Evolutionary conservation across 352 stramenopile species (phyloP).

Genomic region (Nannochloropsis limnetica): DNA sequence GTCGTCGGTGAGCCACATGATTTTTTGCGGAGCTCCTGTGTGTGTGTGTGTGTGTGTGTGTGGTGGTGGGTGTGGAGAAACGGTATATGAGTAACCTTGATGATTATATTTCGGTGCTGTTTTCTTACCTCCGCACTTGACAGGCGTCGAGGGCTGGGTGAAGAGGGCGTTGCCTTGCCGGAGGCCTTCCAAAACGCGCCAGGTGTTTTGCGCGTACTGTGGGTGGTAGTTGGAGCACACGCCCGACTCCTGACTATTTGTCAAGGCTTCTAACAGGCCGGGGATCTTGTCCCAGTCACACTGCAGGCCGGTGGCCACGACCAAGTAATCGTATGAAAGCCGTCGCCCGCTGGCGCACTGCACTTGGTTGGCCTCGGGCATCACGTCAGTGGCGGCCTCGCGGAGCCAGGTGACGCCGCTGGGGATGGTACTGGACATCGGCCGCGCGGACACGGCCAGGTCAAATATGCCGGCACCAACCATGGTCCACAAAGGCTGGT

Average conservation of each 20-base stretch:
- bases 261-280: slow-evolving; percentile 48
- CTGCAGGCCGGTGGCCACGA: slow-evolving; percentile 52
- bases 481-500: slow-evolving; percentile 53
- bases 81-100: background rate
- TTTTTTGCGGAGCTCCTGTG: slow-evolving; percentile 49
- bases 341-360: slow-evolving; percentile 43
- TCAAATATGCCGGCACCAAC: slow-evolving; percentile 51
- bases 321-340: slow-evolving; percentile 52
- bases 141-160: slow-evolving; percentile 41
- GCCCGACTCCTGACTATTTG: slow-evolving; percentile 40
- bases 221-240: slow-evolving; percentile 50
- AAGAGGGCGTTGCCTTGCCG: slow-evolving; percentile 44
- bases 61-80: no score
- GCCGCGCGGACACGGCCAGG: slow-evolving; percentile 35
- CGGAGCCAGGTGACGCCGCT: slow-evolving; percentile 45
- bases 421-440: slow-evolving; percentile 50
- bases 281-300: slow-evolving; percentile 49
- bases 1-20: slow-evolving; percentile 54
- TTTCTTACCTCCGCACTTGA: slow-evolving; percentile 51
- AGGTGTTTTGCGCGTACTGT: slow-evolving; percentile 51
- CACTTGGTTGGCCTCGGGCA: slow-evolving; percentile 48
- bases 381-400: slow-evolving; percentile 40
- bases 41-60: background rate
- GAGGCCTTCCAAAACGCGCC: slow-evolving; percentile 43
- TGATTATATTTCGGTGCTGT: no score